Evolutionary conservation across 2,329 filamentous ascomycete species (phyloP).

Genomic region (Colletotrichum shisoi): DNA sequence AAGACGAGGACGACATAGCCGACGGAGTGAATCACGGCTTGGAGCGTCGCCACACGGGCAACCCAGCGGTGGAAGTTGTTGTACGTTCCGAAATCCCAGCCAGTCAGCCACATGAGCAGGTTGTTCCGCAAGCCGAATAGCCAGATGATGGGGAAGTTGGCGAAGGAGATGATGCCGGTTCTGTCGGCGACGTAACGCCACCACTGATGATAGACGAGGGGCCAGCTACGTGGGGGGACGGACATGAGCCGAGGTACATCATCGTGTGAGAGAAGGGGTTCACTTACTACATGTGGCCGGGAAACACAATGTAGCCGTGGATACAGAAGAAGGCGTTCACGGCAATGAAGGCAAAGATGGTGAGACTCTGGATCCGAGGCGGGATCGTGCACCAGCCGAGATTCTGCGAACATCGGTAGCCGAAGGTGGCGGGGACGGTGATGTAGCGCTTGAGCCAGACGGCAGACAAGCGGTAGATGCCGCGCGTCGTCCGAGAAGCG

Average conservation of each 20-base stretch:
- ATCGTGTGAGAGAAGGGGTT: not conserved
- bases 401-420: constrained; percentile 53
- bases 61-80: constrained; percentile 74
- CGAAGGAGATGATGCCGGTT: constrained; percentile 69
- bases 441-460: constrained; percentile 49
- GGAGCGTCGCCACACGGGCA: constrained; percentile 67
- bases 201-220: constrained; percentile 47
- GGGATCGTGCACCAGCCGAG: constrained; percentile 57
- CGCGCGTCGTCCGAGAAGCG: constrained; percentile 28
- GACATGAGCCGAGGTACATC: not conserved
- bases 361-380: constrained; percentile 54
- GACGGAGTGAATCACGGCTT: constrained; percentile 69
- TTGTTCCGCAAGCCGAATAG: constrained; percentile 74
- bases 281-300: constrained; percentile 53
- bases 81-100: constrained; percentile 72
- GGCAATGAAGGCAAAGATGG: constrained; percentile 49
- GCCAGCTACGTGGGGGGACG: constrained; percentile 46
- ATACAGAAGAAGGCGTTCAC: constrained; percentile 51
- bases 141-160: constrained; percentile 71
- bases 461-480: constrained; percentile 23
- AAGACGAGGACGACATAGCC: constrained; percentile 62
- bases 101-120: constrained; percentile 69
- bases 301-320: constrained; percentile 50
- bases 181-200: constrained; percentile 68
- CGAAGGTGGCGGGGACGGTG: constrained; percentile 54